Conservation (phyloP, 164 flowering plant species). For the Liriodendron chinense region DNA sequence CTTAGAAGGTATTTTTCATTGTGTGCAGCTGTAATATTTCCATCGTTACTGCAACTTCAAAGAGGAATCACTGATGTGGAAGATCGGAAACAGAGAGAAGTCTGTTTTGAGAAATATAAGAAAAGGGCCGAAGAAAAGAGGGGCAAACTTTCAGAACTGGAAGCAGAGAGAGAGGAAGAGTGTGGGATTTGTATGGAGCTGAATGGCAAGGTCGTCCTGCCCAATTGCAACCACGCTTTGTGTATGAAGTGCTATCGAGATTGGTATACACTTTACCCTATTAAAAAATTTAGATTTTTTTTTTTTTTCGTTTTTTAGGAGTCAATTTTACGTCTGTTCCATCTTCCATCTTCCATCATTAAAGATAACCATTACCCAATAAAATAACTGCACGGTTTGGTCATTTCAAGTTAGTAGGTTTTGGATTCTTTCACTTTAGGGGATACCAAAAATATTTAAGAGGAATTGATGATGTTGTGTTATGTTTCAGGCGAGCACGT, state of each 20-base stretch:
- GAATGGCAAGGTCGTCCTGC: constrained; percentile 69
- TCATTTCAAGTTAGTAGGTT: background rate
- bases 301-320: background rate
- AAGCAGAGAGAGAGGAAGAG: constrained; percentile 82
- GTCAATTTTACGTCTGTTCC: background rate
- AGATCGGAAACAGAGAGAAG: constrained; percentile 70
- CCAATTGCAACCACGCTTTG: constrained; percentile 71
- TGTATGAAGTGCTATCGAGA: constrained; percentile 78
- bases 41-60: constrained; percentile 83
- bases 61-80: constrained; percentile 82
- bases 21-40: constrained; percentile 73
- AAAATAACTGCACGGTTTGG: no score
- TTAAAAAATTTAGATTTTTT: background rate
- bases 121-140: constrained; percentile 46
- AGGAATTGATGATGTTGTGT: background rate
- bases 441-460: background rate
- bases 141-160: constrained; percentile 64
- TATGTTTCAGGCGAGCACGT: constrained; percentile 56
- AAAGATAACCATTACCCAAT: no score
- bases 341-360: no score
- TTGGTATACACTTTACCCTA: constrained; percentile 43
- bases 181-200: constrained; percentile 94
- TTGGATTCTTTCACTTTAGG: background rate
- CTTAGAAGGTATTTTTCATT: background rate
- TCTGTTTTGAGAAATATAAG: constrained; percentile 53